Evolutionary conservation across 2,329 filamentous ascomycete genomes (phyloP).

Genomic region (Tolypocladium tropicale): DNA sequence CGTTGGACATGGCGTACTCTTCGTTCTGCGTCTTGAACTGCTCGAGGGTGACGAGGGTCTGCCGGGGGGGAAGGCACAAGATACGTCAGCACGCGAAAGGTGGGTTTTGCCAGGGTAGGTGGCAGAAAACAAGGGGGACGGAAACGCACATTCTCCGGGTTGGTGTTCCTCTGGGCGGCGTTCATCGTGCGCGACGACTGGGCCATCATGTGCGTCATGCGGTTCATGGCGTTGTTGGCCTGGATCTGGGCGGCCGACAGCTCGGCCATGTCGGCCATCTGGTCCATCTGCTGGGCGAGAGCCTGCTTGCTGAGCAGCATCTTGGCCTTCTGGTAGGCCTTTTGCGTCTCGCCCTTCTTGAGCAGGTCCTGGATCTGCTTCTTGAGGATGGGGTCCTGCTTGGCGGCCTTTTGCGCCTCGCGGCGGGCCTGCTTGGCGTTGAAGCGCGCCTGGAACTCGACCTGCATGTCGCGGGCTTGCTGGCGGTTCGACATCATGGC

Average conservation of each 20-base stretch:
- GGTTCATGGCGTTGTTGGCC: constrained; percentile 55
- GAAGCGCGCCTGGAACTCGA: constrained; percentile 54
- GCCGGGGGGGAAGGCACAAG: too few relatives aligned
- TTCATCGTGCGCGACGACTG: constrained; percentile 49
- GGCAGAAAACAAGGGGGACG: too few relatives aligned
- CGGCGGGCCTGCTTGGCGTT: constrained; percentile 52
- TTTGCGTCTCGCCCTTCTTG: constrained; percentile 53
- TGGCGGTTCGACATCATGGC: constrained; percentile 54
- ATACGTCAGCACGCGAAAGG: neutral
- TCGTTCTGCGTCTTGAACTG: constrained; percentile 53
- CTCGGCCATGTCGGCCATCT: constrained; percentile 55
- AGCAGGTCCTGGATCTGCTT: constrained; percentile 54
- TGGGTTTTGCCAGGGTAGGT: neutral
- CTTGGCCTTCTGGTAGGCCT: constrained; percentile 54
- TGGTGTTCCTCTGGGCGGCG: constrained; percentile 46
- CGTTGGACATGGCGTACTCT: constrained; percentile 53
- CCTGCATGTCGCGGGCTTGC: constrained; percentile 49
- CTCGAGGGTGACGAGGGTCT: constrained; percentile 50
- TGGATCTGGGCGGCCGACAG: constrained; percentile 50
- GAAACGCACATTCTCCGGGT: constrained; percentile 44
- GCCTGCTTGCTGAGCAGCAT: constrained; percentile 52
- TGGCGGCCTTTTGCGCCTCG: constrained; percentile 49
- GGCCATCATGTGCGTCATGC: constrained; percentile 54
- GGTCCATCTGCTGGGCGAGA: constrained; percentile 52
- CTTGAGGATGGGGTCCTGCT: constrained; percentile 49